phyloP scores from a whole-genome alignment of 2,329 filamentous ascomycete genomes.

The Didymella glomerata region DNA sequence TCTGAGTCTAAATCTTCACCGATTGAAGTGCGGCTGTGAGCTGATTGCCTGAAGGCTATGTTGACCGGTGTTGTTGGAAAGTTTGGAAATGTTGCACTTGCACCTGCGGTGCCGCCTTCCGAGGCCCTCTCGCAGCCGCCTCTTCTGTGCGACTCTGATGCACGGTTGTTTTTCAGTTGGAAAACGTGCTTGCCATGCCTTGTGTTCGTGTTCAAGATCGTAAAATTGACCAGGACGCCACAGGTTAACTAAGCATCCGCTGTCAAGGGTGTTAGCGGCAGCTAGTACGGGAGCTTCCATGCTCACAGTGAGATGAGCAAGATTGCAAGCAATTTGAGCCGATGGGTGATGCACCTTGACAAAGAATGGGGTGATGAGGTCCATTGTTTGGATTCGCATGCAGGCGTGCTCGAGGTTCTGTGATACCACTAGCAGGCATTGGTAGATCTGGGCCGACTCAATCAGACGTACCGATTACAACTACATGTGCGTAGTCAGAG shows the following conservation, averaged over 20 bases:
- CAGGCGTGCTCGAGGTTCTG: constrained; percentile 1
- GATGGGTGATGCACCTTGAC: constrained; percentile 1
- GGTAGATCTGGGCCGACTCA: constrained; percentile 13
- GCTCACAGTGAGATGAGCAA: constrained; percentile 9
- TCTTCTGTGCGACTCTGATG: not conserved
- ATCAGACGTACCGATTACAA: constrained; percentile 26
- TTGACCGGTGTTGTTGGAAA: not conserved
- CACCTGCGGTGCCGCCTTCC: not conserved
- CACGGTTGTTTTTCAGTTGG: not conserved
- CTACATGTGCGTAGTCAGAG: constrained; percentile 22
- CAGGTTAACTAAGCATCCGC: constrained; percentile 27
- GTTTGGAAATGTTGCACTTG: not conserved
- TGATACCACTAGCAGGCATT: constrained; percentile 19
- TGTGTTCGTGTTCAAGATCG: not conserved
- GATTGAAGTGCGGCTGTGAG: constrained; percentile 4
- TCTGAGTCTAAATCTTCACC: not conserved
- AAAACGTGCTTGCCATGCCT: not conserved
- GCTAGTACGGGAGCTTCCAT: constrained; percentile 30
- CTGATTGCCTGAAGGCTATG: not conserved
- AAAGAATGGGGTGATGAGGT: constrained; percentile 17
- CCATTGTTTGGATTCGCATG: constrained; percentile 9
- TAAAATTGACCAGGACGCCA: constrained; percentile 17
- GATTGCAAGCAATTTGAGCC: not conserved
- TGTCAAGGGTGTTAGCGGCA: constrained; percentile 31
- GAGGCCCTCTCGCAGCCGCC: not conserved